These are phyloP conservation scores for Podospora sp. DNA, from an alignment of 495 filamentous ascomycete species.

Conservation along the genomic window DNA sequence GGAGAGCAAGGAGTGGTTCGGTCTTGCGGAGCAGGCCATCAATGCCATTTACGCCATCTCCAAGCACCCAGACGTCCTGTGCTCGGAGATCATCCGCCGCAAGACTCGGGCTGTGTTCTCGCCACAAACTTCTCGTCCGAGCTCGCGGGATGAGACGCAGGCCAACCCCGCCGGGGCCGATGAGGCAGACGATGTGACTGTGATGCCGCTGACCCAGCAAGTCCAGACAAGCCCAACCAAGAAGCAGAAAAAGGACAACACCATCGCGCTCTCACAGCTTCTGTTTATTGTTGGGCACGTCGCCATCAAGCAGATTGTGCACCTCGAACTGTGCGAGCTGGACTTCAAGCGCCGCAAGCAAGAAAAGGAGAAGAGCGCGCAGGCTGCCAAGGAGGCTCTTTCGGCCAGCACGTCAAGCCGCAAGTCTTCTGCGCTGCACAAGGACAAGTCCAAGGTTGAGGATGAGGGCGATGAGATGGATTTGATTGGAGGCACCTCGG, in stretches of 20 bases:
- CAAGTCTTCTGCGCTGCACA: slow-evolving; percentile 34
- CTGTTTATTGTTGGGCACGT: slow-evolving; percentile 96
- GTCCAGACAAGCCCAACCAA: slow-evolving; percentile 41
- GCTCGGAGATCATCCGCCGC: slow-evolving; percentile 85
- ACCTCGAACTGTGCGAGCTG: slow-evolving; percentile 93
- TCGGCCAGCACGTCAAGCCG: slow-evolving; percentile 38
- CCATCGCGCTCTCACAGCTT: slow-evolving; percentile 81
- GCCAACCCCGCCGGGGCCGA: slow-evolving; percentile 33
- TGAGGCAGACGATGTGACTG: slow-evolving; percentile 32
- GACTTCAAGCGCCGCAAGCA: slow-evolving; percentile 97
- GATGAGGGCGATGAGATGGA: slow-evolving; percentile 85
- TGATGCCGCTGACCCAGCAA: slow-evolving; percentile 37
- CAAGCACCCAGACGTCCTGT: slow-evolving; percentile 91
- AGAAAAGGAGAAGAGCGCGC: slow-evolving; percentile 80
- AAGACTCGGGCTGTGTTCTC: slow-evolving; percentile 84
- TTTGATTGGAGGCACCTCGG: slow-evolving; percentile 93
- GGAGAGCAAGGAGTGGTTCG: slow-evolving; percentile 94
- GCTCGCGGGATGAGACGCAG: slow-evolving; percentile 44
- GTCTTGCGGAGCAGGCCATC: slow-evolving; percentile 96
- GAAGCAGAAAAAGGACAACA: slow-evolving; percentile 59
- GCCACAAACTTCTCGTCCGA: slow-evolving; percentile 41
- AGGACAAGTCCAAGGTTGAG: slow-evolving; percentile 51
- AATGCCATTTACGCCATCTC: slow-evolving; percentile 93
- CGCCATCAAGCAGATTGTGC: slow-evolving; percentile 99
- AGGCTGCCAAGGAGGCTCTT: slow-evolving; percentile 39